These are phyloP conservation scores for Phoma sp. DNA, from an alignment of 2,329 filamentous ascomycete species.

Conservation along the genomic window DNA sequence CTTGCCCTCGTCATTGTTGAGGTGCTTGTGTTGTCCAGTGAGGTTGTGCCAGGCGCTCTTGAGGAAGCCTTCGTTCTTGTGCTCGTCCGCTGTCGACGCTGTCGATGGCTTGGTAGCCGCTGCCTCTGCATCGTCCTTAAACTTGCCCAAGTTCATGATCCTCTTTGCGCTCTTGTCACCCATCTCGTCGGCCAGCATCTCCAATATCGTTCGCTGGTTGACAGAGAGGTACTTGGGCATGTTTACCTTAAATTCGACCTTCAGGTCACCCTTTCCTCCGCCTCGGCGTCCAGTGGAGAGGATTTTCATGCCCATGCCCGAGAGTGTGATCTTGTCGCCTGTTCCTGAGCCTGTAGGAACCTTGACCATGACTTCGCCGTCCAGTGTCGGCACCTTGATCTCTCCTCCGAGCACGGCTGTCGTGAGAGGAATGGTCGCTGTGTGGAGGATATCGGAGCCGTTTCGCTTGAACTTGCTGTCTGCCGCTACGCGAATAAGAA, in stretches of 20 bases:
- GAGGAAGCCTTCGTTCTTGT: conserved; percentile 86
- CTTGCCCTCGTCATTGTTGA: conserved; percentile 35
- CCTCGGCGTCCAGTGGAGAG: conserved; percentile 64
- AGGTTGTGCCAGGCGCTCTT: conserved; percentile 93
- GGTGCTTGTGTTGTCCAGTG: conserved; percentile 69
- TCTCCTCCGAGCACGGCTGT: conserved; percentile 93
- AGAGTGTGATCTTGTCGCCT: conserved; percentile 86
- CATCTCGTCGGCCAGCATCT: conserved; percentile 97
- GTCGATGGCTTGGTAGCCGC: conserved; percentile 21
- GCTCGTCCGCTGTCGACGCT: conserved; percentile 40
- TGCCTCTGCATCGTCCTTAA: conserved; percentile 38
- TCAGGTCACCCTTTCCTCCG: conserved; percentile 77
- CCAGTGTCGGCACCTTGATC: conserved; percentile 85
- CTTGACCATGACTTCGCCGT: conserved; percentile 88
- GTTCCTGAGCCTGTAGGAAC: conserved; percentile 90
- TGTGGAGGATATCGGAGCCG: conserved; percentile 91
- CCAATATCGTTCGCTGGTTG: conserved; percentile 90
- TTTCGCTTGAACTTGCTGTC: conserved; percentile 88
- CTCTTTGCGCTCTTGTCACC: conserved; percentile 89
- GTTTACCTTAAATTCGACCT: conserved; percentile 89
- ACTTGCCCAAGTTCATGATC: conserved; percentile 79
- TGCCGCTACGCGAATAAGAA: conserved; percentile 85
- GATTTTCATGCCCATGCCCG: conserved; percentile 93
- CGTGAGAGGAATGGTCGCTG: conserved; percentile 86
- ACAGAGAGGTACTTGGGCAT: conserved; percentile 94